A percentile compares a stretch with the other conserved stretches of the same genome.
Evolutionary conservation across 768 basidiomycete genomes (phyloP).

Genomic region (Russula vinacea): DNA sequence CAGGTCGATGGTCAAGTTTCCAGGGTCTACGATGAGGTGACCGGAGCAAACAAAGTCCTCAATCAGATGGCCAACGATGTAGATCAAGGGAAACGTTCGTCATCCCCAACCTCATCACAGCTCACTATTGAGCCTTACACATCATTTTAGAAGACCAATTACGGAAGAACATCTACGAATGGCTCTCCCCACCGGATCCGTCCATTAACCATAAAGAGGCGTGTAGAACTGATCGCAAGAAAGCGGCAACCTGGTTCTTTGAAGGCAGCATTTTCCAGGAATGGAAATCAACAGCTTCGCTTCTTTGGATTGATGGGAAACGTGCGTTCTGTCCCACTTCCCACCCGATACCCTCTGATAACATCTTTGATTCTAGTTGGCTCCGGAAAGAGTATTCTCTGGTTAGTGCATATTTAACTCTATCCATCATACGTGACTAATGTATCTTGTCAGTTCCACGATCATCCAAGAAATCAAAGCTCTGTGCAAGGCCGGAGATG

Average conservation of each 20-base stretch:
- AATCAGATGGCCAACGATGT: no score
- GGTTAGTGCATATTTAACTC: neutral
- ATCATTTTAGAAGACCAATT: no score
- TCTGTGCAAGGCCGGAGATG: neutral
- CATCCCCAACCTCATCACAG: neutral
- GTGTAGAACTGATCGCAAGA: neutral
- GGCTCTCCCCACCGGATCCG: no score
- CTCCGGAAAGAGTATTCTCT: neutral
- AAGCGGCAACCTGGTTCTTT: neutral
- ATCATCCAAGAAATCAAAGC: neutral
- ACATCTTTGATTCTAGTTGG: neutral
- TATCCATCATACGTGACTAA: neutral
- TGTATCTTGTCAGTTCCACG: neutral
- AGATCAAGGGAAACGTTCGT: neutral
- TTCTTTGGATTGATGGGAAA: constrained; percentile 1
- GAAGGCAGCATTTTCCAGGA: neutral
- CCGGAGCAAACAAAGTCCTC: neutral
- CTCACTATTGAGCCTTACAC: no score
- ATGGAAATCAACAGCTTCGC: neutral
- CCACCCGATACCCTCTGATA: neutral
- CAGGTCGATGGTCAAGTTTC: no score
- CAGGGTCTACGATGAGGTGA: no score
- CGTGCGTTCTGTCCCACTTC: neutral
- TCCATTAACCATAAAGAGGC: neutral
- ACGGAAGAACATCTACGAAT: no score